Evolutionary conservation across 768 basidiomycete genomes (phyloP).

Genomic region (Leccinum olivaceopallidum): DNA sequence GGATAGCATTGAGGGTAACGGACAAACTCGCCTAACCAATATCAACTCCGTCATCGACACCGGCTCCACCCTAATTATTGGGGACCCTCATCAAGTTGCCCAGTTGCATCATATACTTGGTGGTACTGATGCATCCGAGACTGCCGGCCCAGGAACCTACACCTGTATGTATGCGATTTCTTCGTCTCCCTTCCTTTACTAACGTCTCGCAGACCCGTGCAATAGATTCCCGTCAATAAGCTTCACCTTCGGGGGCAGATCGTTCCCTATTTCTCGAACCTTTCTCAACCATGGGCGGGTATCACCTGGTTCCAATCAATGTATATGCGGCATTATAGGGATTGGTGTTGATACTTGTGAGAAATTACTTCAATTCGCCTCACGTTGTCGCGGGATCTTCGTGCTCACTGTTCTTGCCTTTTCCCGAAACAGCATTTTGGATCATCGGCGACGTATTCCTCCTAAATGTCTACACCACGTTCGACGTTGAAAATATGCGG

Average conservation of each 20-base stretch:
- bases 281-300: no score
- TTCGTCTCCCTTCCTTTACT: no score
- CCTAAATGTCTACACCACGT: background rate
- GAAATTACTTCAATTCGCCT: no score
- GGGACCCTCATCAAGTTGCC: constrained; percentile 8
- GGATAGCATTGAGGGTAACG: constrained; percentile 5
- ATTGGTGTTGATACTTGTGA: no score
- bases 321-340: no score
- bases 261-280: no score
- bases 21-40: no score
- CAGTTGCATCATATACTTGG: constrained; percentile 25
- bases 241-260: no score
- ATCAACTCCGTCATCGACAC: constrained; percentile 19
- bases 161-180: constrained; percentile 11
- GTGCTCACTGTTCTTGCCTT: background rate
- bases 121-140: constrained; percentile 21
- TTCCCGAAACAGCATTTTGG: background rate
- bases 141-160: constrained; percentile 32
- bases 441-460: background rate
- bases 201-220: no score
- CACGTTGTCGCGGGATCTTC: background rate
- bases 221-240: no score
- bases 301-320: no score
- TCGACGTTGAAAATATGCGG: background rate
- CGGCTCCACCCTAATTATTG: constrained; percentile 21